Evolutionary conservation across 352 stramenopile genomes (phyloP), one percentile per base, ranked within the genome.

Genomic region (Phytophthora colocasiae): DNA sequence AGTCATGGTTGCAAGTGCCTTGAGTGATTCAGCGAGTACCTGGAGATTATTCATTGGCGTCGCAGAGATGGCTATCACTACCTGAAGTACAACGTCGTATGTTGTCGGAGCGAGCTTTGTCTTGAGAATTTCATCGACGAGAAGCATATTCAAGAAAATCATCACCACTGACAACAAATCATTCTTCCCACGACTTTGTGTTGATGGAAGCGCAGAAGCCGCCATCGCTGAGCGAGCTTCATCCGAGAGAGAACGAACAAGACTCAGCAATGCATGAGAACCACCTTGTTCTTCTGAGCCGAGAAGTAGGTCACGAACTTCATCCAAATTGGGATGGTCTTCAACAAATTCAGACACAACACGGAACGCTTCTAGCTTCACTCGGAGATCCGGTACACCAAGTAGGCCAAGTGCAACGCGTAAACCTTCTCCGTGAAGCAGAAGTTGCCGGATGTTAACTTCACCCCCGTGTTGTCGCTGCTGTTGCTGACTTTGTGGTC

Each of bases 1-100:
- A 17, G 80, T 84, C 78, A 92, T 89, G 0, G 68, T 63, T 2
- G 75, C 70, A 12, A 93, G 77, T 0, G 77, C 75, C 50, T 78
- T 79, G 24, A 93, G 66, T 6, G 77, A 63, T 53, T 90, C 77
- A 19, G 56, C 62, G 3, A 93, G 46, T 19, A 80, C 69, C 47
- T 62, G 66, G 7, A 56, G 53, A 14, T 84, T 73, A 36, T 50
- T n/a, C n/a, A 22, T 45, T 3, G 46, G 59, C 5, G 53, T 39
- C 19, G 62, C 39, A 31, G 70, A 54, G 11, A 50, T 57, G 22
- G 55, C 77, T n/a, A 75, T 58, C 1, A 89, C 66, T 5, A 89
- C 59, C 14, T 78, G 81, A 22, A 90, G 72, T 14, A 90, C 56
- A 9, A 90, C 69, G 26, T 92, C 81, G 41, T 90, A 89, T 6